Conservation (phyloP, 1,284 basidiomycete genomes). For the Pulveroboletus sp. region DNA sequence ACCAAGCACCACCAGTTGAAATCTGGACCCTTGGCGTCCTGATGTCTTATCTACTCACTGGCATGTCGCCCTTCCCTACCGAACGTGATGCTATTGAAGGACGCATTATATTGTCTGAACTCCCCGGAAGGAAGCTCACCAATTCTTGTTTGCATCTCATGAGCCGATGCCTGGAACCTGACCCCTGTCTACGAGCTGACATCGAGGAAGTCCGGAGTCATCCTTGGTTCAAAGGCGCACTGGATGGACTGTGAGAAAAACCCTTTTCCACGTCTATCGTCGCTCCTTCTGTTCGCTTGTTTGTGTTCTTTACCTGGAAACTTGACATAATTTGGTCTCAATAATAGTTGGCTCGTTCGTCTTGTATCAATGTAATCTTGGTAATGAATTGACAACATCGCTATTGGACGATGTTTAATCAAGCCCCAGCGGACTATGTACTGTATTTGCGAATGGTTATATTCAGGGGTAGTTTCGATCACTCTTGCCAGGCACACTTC, state of each 20-base stretch:
- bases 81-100: constrained; percentile 67
- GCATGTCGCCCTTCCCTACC: constrained; percentile 81
- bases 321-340: constrained; percentile 12
- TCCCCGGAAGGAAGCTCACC: constrained; percentile 41
- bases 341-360: constrained; percentile 16
- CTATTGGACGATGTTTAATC: too few species aligned
- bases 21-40: constrained; percentile 93
- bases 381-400: too few species aligned
- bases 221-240: constrained; percentile 59
- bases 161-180: constrained; percentile 70
- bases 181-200: constrained; percentile 65
- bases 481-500: neutral
- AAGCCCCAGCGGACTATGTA: too few species aligned
- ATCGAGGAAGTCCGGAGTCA: constrained; percentile 76
- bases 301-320: neutral
- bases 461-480: neutral
- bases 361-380: constrained; percentile 17
- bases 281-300: neutral
- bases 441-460: neutral
- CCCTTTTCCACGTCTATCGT: neutral
- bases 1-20: constrained; percentile 80
- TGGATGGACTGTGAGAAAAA: constrained; percentile 26
- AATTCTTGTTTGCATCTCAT: constrained; percentile 60
- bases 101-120: constrained; percentile 45
- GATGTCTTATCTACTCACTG: constrained; percentile 83